Evolutionary conservation across 108 stramenopile species (phyloP), one percentile per base, ranked within the genome.

Genomic region (Nannochloropsis gaditana): DNA sequence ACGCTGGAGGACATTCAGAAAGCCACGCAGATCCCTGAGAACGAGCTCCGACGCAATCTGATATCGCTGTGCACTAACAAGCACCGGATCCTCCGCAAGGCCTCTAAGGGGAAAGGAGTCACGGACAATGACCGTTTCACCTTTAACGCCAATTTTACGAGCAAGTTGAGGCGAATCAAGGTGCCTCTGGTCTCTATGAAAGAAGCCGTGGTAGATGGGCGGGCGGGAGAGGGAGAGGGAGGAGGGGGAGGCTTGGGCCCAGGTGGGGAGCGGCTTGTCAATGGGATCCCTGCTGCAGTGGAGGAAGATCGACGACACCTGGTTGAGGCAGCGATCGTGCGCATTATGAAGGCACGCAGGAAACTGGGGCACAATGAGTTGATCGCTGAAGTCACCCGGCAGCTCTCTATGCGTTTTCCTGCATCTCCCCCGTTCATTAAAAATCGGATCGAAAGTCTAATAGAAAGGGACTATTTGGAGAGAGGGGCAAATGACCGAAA

Each of bases 281-380:
- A 92, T 87, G 93, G 94, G 84, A 85, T 44, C 15, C 84, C 81
- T 11, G 45, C 80, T 3, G 84, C 84, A 21, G 95, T 96, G 44
- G 95, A 95, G 87, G 95, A 95, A 88, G 94, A 97, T 83, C 91
- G 94, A 80, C 83, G 83, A 82, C 95, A 98, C 87, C 90, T 95
- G 73, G 93, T 96, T 43, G 98, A 99, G 88, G 96, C 97, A 31
- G 94, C 96, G 17, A 93, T 98, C 82, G 97, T 79, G 4, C 92
- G 97, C 81, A 96, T 98, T 85, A 98, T 98, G 97, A 98, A 98
- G 91, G 94, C 96, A 5, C 92, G 97, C 73, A 96, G 96, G 89
- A 84, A 87, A 9, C 88, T 96, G 79, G 89, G 92, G 83, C 97
- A 98, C 92, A 95, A 95, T 88, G 96, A 95, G 73, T 91, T 97